A percentile compares a stretch with the other conserved stretches of the same genome.
These are phyloP conservation scores for Lojkania enalia DNA, from an alignment of 2,329 filamentous ascomycete species.

Conservation along the genomic window DNA sequence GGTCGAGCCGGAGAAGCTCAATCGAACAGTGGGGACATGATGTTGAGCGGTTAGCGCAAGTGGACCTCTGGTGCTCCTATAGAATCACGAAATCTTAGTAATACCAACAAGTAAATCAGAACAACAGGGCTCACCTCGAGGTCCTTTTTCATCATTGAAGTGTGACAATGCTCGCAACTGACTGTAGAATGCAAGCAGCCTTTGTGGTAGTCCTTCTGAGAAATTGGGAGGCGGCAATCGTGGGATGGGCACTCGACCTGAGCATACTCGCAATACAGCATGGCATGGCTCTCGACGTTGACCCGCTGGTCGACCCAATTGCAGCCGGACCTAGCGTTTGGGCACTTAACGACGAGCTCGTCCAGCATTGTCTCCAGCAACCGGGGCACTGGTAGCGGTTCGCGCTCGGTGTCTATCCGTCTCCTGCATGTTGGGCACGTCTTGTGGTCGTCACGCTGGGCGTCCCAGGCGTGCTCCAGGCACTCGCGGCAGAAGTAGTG, in stretches of 20 bases:
- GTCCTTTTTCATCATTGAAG: slow-evolving; percentile 58
- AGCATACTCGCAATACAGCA: slow-evolving; percentile 62
- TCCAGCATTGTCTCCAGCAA: slow-evolving; percentile 64
- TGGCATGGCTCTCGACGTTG: slow-evolving; percentile 62
- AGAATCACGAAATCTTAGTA: slow-evolving; percentile 36
- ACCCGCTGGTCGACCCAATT: slow-evolving; percentile 57
- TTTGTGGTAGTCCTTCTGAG: slow-evolving; percentile 57
- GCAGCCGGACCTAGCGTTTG: slow-evolving; percentile 59
- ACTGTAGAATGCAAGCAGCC: slow-evolving; percentile 59
- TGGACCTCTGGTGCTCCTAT: slow-evolving; percentile 49
- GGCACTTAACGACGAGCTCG: slow-evolving; percentile 63
- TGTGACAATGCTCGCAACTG: slow-evolving; percentile 57
- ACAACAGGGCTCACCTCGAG: slow-evolving; percentile 48
- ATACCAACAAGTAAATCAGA: slow-evolving; percentile 16
- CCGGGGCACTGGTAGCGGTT: slow-evolving; percentile 51
- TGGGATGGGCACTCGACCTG: slow-evolving; percentile 56
- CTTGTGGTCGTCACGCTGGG: slow-evolving; percentile 34
- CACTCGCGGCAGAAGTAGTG: slow-evolving; percentile 67
- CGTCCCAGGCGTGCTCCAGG: slow-evolving; percentile 49
- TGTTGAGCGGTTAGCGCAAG: slow-evolving; percentile 55
- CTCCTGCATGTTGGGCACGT: slow-evolving; percentile 63
- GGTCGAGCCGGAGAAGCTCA: slow-evolving; percentile 47
- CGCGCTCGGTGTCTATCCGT: slow-evolving; percentile 39
- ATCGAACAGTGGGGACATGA: slow-evolving; percentile 48
- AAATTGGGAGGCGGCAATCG: slow-evolving; percentile 56